phyloP scores from a whole-genome alignment of 345 rosid genomes.

The Aurinia saxatilis region DNA sequence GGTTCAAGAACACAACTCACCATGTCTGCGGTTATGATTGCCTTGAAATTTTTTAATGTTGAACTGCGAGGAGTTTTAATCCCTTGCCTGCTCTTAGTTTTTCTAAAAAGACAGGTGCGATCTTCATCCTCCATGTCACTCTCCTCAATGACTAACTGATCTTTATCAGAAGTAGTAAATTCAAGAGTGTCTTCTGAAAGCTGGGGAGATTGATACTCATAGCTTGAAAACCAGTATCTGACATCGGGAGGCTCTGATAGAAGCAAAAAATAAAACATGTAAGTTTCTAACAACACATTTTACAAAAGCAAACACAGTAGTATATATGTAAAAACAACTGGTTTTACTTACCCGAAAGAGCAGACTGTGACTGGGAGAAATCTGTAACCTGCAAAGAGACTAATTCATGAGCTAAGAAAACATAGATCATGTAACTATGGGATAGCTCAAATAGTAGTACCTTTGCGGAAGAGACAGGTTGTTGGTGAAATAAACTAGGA shows the following conservation, averaged over 20 bases:
- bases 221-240: conserved; percentile 50
- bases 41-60: conserved; percentile 15
- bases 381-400: conserved; percentile 32
- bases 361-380: conserved; percentile 13
- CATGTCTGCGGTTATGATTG: background rate
- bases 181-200: conserved; percentile 15
- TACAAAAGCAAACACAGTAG: background rate
- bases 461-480: conserved; percentile 12
- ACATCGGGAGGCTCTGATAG: conserved; percentile 53
- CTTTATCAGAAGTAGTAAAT: conserved; percentile 16
- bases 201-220: conserved; percentile 40
- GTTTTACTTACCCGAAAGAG: conserved; percentile 42
- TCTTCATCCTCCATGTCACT: conserved; percentile 22
- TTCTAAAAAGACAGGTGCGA: background rate
- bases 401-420: background rate
- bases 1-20: conserved; percentile 11
- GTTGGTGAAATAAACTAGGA: conserved; percentile 3
- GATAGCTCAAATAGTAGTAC: background rate
- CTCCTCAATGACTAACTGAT: conserved; percentile 26
- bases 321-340: background rate
- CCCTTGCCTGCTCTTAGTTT: conserved; percentile 20
- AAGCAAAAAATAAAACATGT: background rate
- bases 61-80: conserved; percentile 10
- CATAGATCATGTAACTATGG: background rate
- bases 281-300: background rate